Evolutionary conservation across 129 eudicot species (phyloP), one percentile per base, ranked within the genome.

Genomic region (Tagetes erecta): DNA sequence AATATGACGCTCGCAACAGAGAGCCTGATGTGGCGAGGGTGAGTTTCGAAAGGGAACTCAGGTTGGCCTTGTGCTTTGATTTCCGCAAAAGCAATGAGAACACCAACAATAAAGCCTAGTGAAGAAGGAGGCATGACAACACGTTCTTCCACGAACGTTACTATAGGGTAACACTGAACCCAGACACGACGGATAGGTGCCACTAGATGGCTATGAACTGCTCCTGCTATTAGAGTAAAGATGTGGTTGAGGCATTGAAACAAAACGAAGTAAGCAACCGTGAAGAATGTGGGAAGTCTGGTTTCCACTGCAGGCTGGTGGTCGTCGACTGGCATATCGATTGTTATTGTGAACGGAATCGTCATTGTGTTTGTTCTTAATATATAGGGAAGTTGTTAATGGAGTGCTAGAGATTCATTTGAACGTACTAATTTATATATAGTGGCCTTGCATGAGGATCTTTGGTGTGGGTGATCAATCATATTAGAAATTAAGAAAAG

Each of bases 21-120:
- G 8, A 68, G 27, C 20, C 1, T 45, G n/a, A 77, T 37, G 12
- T 8, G 12, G 1, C 0, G 63, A 68, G 69, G 81, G 70, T 68
- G 60, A 2, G 69, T 76, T 44, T 10, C 8, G 11, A 55, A 76
- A 33, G 80, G 80, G 13, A 76, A 76, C 11, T 31, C 60, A 1
- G 51, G 5, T 30, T 74, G 51, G 3, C 71, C 37, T n/a, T 75
- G 80, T 0, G 45, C 31, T 52, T 52, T 39, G 1, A 66, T 30
- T 40, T 8, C 38, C 4, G 36, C 10, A 30, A 75, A 75, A 40
- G 36, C 64, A 12, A 52, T 2, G 5, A 75, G 55, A 40, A 27
- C 42, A 9, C 4, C 7, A 11, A 51, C 39, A 0, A 51, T 30
- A 51, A 75, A 75, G 6, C 8, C 31, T 52, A 65, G 33, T 1